A percentile compares a stretch with the other conserved stretches of the same genome.
Evolutionary conservation across 768 basidiomycete species (phyloP).

Genomic region (Melanogaster broomeanus): DNA sequence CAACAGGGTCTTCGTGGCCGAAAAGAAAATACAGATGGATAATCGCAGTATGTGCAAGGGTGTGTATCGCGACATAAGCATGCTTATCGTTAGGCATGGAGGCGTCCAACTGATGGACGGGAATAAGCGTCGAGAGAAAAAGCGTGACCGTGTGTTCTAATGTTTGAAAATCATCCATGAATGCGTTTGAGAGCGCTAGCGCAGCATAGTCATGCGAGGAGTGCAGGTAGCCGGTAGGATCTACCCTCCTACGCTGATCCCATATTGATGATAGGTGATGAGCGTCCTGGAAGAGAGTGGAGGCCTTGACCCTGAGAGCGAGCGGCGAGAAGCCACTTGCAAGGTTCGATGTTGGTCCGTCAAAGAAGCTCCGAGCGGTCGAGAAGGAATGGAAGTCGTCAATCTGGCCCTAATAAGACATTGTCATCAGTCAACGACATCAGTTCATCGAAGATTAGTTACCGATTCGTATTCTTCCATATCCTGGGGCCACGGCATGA

Average conservation of each 20-base stretch:
- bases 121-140: constrained; percentile 64
- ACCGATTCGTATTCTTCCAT: constrained; percentile 74
- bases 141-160: constrained; percentile 66
- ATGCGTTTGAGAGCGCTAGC: constrained; percentile 45
- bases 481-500: constrained; percentile 76
- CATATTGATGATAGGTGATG: constrained; percentile 60
- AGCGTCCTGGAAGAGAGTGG: constrained; percentile 73
- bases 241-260: constrained; percentile 53
- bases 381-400: constrained; percentile 52
- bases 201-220: constrained; percentile 34
- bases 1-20: constrained; percentile 55
- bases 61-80: constrained; percentile 59
- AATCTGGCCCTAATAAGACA: constrained; percentile 54
- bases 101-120: constrained; percentile 62
- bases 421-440: constrained; percentile 12
- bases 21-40: constrained; percentile 67
- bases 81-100: constrained; percentile 59
- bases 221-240: constrained; percentile 10
- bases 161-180: constrained; percentile 58
- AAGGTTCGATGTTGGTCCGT: constrained; percentile 51
- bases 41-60: constrained; percentile 64
- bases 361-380: constrained; percentile 63
- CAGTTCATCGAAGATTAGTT: constrained; percentile 26
- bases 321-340: constrained; percentile 59
- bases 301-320: constrained; percentile 72